These are phyloP conservation scores for Irpex sp. DNA, from an alignment of 1,284 basidiomycete genomes.

Conservation along the genomic window DNA sequence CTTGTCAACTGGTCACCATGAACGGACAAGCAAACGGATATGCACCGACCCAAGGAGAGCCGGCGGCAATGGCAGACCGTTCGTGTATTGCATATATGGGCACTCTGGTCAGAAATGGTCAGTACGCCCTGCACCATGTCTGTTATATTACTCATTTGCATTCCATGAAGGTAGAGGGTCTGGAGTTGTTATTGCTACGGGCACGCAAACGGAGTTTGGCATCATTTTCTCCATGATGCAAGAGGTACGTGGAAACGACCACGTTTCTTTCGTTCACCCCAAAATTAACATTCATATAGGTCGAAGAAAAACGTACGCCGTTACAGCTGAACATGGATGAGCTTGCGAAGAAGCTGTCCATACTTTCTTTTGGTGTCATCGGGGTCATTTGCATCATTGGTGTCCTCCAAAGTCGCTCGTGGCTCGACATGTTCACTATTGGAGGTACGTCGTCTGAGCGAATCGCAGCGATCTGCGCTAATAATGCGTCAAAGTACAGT, in stretches of 20 bases:
- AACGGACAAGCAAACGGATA: constrained; percentile 14
- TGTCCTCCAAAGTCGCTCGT: constrained; percentile 79
- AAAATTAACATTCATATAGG: constrained; percentile 33
- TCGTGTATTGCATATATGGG: constrained; percentile 95
- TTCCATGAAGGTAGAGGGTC: constrained; percentile 61
- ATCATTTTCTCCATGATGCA: constrained; percentile 99
- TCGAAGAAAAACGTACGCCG: constrained; percentile 91
- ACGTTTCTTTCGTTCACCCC: background rate
- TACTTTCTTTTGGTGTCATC: constrained; percentile 89
- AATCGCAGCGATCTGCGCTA: background rate
- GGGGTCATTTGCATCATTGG: constrained; percentile 92
- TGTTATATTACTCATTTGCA: background rate
- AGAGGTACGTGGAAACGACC: constrained; percentile 51
- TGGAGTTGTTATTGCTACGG: constrained; percentile 90
- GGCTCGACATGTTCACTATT: constrained; percentile 99
- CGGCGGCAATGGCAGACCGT: constrained; percentile 79
- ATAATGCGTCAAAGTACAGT: constrained; percentile 46
- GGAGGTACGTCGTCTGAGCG: constrained; percentile 54
- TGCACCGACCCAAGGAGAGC: constrained; percentile 28
- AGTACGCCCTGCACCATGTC: background rate
- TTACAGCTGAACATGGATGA: constrained; percentile 96
- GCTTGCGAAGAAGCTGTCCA: constrained; percentile 86
- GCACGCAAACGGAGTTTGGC: constrained; percentile 89
- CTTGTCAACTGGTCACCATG: constrained; percentile 31
- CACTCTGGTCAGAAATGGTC: constrained; percentile 88